Percentiles rank a stretch among this genome's conserved stretches.
phyloP scores from a whole-genome alignment of 2,329 filamentous ascomycete genomes.

The Fusarium brachygibbosum region DNA sequence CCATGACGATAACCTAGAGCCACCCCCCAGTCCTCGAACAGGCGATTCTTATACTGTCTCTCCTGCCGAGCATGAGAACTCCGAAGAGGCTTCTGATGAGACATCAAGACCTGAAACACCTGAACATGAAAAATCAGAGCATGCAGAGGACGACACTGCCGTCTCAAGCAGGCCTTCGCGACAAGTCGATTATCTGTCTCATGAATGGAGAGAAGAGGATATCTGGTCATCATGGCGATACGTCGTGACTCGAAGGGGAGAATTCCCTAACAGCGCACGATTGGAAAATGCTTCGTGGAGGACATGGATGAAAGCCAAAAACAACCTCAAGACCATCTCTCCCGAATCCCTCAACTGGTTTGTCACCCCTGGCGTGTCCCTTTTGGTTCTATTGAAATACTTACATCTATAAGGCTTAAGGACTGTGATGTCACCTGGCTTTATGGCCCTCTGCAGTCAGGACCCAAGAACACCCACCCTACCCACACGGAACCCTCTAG shows the following conservation, averaged over 20 bases:
- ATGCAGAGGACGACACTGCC: conserved; percentile 84
- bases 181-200: conserved; percentile 95
- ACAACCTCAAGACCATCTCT: conserved; percentile 86
- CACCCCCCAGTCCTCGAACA: conserved; percentile 64
- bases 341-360: conserved; percentile 96
- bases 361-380: conserved; percentile 10
- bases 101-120: conserved; percentile 72
- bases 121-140: conserved; percentile 61
- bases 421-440: conserved; percentile 98
- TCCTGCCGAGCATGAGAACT: conserved; percentile 66
- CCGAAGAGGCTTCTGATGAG: conserved; percentile 54
- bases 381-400: conserved; percentile 27
- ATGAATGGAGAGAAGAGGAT: conserved; percentile 94
- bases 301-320: conserved; percentile 94
- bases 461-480: conserved; percentile 67
- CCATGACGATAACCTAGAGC: conserved; percentile 60
- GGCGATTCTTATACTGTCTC: conserved; percentile 67
- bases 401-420: conserved; percentile 78
- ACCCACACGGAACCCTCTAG: conserved; percentile 59
- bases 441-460: conserved; percentile 90
- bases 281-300: conserved; percentile 98
- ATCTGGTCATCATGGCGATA: conserved; percentile 98
- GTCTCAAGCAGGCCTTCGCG: conserved; percentile 81
- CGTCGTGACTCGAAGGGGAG: conserved; percentile 82
- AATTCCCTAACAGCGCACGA: conserved; percentile 84